Evolutionary conservation across 257 asterid genomes (phyloP).

Genomic region (Lycium barbarum): DNA sequence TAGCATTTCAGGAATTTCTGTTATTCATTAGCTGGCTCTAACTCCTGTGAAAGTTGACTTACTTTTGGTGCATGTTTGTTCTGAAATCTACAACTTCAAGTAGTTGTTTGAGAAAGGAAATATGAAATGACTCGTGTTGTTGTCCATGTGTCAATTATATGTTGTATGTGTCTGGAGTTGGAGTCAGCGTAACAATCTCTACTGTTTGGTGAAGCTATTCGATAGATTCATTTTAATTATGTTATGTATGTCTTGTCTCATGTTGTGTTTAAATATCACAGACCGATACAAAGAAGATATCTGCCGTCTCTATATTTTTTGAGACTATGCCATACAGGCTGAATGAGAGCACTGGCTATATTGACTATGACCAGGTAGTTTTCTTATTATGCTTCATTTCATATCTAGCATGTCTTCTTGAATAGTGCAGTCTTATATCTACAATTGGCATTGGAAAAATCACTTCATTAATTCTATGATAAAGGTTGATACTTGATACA

Average conservation of each 20-base stretch:
- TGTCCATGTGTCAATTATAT: not conserved
- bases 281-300: conserved; percentile 96
- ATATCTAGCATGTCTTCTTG: not conserved
- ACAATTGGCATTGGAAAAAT: not conserved
- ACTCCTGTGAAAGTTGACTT: not conserved
- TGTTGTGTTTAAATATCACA: conserved; percentile 40
- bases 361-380: conserved; percentile 91
- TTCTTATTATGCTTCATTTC: not conserved
- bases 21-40: not conserved
- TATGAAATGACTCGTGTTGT: not conserved
- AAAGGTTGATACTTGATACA: not conserved
- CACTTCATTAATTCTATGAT: no score
- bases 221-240: not conserved
- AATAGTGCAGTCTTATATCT: not conserved
- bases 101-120: not conserved
- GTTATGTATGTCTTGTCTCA: not conserved
- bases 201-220: not conserved
- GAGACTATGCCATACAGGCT: conserved; percentile 98
- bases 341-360: conserved; percentile 88
- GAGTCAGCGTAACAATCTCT: not conserved
- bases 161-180: not conserved
- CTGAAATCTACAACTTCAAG: not conserved
- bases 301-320: conserved; percentile 90
- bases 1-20: not conserved
- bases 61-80: not conserved